These are phyloP conservation scores for Lasiosphaeris hirsuta DNA, from an alignment of 495 filamentous ascomycete species.

Conservation along the genomic window DNA sequence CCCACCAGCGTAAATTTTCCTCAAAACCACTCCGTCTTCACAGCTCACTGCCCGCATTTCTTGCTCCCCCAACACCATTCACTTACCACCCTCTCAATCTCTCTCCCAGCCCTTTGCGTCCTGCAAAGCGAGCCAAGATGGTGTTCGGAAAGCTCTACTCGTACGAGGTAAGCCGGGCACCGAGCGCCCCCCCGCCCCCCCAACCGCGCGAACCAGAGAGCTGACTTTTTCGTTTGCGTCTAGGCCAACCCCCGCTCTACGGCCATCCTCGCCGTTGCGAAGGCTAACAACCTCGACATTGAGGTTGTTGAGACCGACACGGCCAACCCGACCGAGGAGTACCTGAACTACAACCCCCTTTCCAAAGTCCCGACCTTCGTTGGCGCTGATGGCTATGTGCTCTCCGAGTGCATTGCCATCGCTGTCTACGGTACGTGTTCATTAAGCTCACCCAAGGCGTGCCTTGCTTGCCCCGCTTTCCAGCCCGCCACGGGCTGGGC, in stretches of 20 bases:
- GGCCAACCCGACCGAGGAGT: constrained; percentile 61
- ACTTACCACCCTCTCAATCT: constrained; percentile 13
- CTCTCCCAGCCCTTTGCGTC: constrained; percentile 9
- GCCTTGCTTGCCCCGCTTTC: constrained; percentile 24
- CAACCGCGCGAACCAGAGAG: constrained; percentile 5
- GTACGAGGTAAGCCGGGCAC: constrained; percentile 60
- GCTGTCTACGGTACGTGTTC: constrained; percentile 87
- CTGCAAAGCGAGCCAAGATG: constrained; percentile 57
- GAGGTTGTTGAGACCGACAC: constrained; percentile 73
- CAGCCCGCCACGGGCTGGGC: background rate
- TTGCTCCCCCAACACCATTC: constrained; percentile 13
- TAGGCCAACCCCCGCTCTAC: constrained; percentile 89
- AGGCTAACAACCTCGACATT: constrained; percentile 89
- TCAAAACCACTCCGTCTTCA: constrained; percentile 4
- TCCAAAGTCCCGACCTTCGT: constrained; percentile 91
- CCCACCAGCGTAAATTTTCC: constrained; percentile 23
- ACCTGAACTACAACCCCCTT: constrained; percentile 79
- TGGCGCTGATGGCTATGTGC: constrained; percentile 84
- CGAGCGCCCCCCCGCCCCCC: background rate
- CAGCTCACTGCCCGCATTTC: no score
- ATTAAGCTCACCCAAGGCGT: background rate
- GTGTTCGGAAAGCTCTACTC: constrained; percentile 96
- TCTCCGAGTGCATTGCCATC: constrained; percentile 90
- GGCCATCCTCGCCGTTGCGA: constrained; percentile 83
- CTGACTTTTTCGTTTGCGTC: constrained; percentile 28